phyloP scores from a whole-genome alignment of 441 rosid species.

The Eutrema salsugineum region DNA sequence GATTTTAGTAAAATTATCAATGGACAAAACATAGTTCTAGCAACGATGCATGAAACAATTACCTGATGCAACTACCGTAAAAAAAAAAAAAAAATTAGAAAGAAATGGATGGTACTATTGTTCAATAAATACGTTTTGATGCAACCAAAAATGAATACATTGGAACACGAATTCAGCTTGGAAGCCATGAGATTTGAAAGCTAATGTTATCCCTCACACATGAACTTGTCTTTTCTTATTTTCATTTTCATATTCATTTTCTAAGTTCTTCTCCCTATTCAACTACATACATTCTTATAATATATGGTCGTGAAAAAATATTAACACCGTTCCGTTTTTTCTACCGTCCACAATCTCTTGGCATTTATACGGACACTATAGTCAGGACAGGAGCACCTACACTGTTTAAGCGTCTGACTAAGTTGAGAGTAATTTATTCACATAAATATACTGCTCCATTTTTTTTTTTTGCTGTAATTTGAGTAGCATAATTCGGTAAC shows the following conservation, averaged over 20 bases:
- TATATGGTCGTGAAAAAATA: neutral
- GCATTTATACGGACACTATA: neutral
- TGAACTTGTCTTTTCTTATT: constrained; percentile 29
- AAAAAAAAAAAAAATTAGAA: neutral
- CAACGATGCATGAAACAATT: too few species aligned
- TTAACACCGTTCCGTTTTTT: neutral
- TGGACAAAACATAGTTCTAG: neutral
- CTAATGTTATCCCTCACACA: constrained; percentile 20
- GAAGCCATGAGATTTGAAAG: constrained; percentile 22
- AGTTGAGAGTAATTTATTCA: neutral
- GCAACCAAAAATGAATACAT: neutral
- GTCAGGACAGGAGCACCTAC: neutral
- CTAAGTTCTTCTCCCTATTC: neutral
- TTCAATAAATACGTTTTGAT: constrained; percentile 9
- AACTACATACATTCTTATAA: neutral
- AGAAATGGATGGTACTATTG: neutral
- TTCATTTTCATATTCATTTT: neutral
- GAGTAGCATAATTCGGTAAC: neutral
- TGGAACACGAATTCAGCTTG: constrained; percentile 27
- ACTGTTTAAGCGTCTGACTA: neutral
- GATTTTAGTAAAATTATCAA: neutral
- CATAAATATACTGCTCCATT: neutral
- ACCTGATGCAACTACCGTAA: neutral
- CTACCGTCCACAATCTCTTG: neutral
- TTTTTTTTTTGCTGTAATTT: neutral